phyloP scores from a whole-genome alignment of 2,329 filamentous ascomycete species.

The Cordyceps sp. region DNA sequence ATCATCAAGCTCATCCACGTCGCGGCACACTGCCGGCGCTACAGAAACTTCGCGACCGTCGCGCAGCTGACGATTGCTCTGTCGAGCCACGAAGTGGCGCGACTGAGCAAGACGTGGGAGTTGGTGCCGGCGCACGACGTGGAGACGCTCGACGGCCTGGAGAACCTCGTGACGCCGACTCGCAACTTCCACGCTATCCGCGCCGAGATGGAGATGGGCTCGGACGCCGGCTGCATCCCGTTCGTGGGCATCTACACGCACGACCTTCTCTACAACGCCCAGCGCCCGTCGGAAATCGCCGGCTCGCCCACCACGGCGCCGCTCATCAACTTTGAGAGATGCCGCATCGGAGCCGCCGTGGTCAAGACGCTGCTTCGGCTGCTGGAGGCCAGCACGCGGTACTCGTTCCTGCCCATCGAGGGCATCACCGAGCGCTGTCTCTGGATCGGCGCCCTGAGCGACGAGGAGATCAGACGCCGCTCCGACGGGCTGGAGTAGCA shows the following conservation, averaged over 20 bases:
- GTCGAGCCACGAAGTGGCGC: constrained; percentile 53
- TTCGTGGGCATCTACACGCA: constrained; percentile 76
- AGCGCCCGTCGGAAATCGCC: constrained; percentile 60
- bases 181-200: constrained; percentile 64
- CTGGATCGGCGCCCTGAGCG: constrained; percentile 66
- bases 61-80: constrained; percentile 67
- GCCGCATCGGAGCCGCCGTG: constrained; percentile 56
- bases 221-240: constrained; percentile 60
- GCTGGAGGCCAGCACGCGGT: constrained; percentile 63
- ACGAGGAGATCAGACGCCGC: constrained; percentile 52
- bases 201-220: constrained; percentile 58
- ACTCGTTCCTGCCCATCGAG: constrained; percentile 57
- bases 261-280: constrained; percentile 66
- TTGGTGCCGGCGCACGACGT: constrained; percentile 50
- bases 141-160: constrained; percentile 49
- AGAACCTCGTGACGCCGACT: constrained; percentile 57
- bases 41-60: constrained; percentile 73
- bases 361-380: constrained; percentile 66
- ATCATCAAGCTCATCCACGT: constrained; percentile 75
- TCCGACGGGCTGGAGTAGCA: constrained; percentile 31
- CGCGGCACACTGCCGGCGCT: constrained; percentile 54
- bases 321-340: constrained; percentile 71
- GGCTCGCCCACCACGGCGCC: constrained; percentile 48
- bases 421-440: constrained; percentile 65
- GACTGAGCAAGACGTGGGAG: constrained; percentile 54